Evolutionary conservation across 2,329 filamentous ascomycete species (phyloP).

Genomic region (Sporothrix mexicana): DNA sequence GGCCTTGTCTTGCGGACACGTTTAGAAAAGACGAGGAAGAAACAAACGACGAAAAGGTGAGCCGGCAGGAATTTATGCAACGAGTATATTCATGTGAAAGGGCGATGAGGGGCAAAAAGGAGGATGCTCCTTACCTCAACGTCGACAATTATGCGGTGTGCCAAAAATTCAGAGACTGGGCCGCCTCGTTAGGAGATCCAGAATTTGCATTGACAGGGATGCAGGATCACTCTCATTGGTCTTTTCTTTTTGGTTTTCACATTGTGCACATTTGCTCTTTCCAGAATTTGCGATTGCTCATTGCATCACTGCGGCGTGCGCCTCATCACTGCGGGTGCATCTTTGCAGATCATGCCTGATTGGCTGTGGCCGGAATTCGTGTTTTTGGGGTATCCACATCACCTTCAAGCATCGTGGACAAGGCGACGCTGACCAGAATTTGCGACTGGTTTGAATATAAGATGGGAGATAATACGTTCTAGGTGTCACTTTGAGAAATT

Average conservation of each 20-base stretch:
- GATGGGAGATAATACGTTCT: background rate
- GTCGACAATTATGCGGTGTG: no score
- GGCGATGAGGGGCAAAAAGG: no score
- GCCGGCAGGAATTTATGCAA: no score
- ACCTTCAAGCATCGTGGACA: background rate
- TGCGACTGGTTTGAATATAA: background rate
- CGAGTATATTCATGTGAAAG: no score
- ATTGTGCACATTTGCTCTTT: background rate
- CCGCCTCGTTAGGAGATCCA: background rate
- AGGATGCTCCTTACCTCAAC: no score
- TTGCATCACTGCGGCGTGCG: background rate
- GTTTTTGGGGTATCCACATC: background rate
- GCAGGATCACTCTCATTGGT: background rate
- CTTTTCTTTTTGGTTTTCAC: background rate
- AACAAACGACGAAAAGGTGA: no score
- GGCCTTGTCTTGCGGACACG: background rate
- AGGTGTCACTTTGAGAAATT: background rate
- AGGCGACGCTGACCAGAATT: background rate
- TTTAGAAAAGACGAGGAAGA: no score
- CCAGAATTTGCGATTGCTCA: background rate
- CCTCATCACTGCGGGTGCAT: no score
- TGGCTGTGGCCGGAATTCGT: conserved; percentile 13
- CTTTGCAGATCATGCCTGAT: background rate
- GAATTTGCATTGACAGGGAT: no score
- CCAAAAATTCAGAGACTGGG: no score